Base-by-base conservation (phyloP, 495 filamentous ascomycete species). In the Talaromyces liani region DNA sequence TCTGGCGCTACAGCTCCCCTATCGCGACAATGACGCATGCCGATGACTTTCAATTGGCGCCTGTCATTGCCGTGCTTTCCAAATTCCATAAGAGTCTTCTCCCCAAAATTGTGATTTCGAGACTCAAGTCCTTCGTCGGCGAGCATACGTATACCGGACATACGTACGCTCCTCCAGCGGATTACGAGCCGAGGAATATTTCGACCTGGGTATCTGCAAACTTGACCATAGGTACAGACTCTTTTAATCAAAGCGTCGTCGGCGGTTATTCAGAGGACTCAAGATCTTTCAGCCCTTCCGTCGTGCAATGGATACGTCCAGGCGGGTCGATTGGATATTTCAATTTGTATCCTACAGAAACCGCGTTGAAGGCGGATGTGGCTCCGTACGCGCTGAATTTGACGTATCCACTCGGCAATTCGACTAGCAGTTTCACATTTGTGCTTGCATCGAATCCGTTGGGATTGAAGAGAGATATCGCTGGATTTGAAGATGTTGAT, bases 261-360 rank as follows among this genome's bases (percentile, higher is more conserved):
- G 77, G 77, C 7, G 77, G 77, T 0, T 70, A 71, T 57, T 69
- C 67, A 18, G 69, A 66, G 60, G 75, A 71, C 54, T 68, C 65
- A 14, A 67, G 60, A 45, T 71, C 74, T 0, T 79, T 77, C 61
- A 77, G 68, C 34, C 75, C 77, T 4, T 68, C 75, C 0, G 70
- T 79, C 14, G 70, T 77, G 4, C 77, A 78, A 63, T 78, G 77
- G 76, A 64, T 58, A 72, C 71, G 64, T 68, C 65, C 55, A 60
- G 56, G 14, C 61, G 62, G 51, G 41, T 68, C 51, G 63, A 65
- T 33, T 64, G 64, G 49, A 58, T 70, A 39, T 39, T 56, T 60
- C 63, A 60, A 69, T 65, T 31, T 74, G 57, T 64, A 70, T 67
- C 69, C 75, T 16, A 72, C 67, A 12, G 72, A 77, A 51, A 66